These are phyloP conservation scores for Stachybotrys echinatus DNA, from an alignment of 2,329 filamentous ascomycete species.

Conservation along the genomic window DNA sequence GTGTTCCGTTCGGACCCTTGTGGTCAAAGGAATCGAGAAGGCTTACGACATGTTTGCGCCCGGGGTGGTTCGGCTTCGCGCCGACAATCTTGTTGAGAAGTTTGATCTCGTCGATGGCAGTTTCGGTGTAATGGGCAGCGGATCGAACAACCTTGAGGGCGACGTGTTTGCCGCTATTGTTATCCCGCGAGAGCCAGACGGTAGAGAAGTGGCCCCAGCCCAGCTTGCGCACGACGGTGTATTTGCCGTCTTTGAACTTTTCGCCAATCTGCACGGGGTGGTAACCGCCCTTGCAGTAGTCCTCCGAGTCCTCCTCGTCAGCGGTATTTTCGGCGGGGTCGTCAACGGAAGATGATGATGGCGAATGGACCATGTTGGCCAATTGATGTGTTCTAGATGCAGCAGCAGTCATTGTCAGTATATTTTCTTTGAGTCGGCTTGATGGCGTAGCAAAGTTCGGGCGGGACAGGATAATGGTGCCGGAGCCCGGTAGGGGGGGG, in stretches of 20 bases:
- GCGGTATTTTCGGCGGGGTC: conserved; percentile 87
- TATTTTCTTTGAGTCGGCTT: background rate
- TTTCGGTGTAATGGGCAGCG: conserved; percentile 97
- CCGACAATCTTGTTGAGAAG: conserved; percentile 94
- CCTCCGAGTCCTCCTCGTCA: conserved; percentile 97
- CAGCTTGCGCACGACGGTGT: conserved; percentile 92
- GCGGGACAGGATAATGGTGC: conserved; percentile 2
- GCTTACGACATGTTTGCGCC: conserved; percentile 91
- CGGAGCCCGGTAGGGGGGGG: background rate
- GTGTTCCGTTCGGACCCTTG: conserved; percentile 90
- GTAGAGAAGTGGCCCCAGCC: conserved; percentile 99
- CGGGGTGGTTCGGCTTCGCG: conserved; percentile 90
- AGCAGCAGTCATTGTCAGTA: conserved; percentile 5
- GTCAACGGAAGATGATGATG: conserved; percentile 73
- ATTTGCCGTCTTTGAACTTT: conserved; percentile 95
- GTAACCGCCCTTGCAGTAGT: conserved; percentile 99
- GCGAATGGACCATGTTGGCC: conserved; percentile 63
- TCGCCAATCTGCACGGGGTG: conserved; percentile 93
- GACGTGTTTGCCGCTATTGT: conserved; percentile 85
- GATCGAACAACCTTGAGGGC: conserved; percentile 97
- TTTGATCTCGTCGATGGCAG: conserved; percentile 98
- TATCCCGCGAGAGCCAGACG: conserved; percentile 81
- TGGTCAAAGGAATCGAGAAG: conserved; percentile 96
- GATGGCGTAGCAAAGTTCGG: conserved; percentile 10
- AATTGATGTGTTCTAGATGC: conserved; percentile 47